Conservation (phyloP, 169 alveolate species). For the Cryptosporidium ubiquitum region DNA sequence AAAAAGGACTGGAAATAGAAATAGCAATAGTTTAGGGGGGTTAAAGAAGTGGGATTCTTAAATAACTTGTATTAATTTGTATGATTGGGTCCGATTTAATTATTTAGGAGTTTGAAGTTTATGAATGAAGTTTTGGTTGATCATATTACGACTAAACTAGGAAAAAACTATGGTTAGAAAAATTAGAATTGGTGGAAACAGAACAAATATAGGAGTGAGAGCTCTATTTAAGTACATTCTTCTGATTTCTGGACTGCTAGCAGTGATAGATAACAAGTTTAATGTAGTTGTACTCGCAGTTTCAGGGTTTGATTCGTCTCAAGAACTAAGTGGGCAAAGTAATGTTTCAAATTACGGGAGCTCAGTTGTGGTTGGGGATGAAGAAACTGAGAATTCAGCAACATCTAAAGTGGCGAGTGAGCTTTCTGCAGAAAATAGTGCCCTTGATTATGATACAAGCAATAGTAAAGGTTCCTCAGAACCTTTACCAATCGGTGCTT, state of each 20-base stretch:
- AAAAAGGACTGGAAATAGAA: conserved; percentile 1
- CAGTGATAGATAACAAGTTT: background rate
- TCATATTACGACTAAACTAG: background rate
- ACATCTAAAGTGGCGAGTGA: background rate
- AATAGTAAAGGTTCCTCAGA: background rate
- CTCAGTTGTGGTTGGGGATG: conserved; percentile 8
- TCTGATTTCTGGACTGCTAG: background rate
- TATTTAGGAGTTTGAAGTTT: background rate
- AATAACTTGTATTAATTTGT: background rate
- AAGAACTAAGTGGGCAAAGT: background rate
- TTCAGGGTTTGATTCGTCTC: background rate
- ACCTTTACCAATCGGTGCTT: conserved; percentile 46
- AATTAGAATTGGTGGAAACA: background rate
- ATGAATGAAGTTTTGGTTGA: background rate
- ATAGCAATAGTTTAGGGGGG: conserved; percentile 10
- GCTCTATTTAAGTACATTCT: background rate
- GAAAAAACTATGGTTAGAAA: background rate
- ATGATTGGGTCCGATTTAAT: background rate
- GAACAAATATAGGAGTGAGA: background rate
- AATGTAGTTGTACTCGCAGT: background rate
- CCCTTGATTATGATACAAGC: background rate
- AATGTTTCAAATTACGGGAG: background rate
- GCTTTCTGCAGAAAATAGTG: background rate
- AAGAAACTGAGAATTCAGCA: background rate
- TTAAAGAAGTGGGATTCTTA: background rate